Base-by-base conservation (phyloP, 2,329 filamentous ascomycete species). In the Stromatinia cepivora region DNA sequence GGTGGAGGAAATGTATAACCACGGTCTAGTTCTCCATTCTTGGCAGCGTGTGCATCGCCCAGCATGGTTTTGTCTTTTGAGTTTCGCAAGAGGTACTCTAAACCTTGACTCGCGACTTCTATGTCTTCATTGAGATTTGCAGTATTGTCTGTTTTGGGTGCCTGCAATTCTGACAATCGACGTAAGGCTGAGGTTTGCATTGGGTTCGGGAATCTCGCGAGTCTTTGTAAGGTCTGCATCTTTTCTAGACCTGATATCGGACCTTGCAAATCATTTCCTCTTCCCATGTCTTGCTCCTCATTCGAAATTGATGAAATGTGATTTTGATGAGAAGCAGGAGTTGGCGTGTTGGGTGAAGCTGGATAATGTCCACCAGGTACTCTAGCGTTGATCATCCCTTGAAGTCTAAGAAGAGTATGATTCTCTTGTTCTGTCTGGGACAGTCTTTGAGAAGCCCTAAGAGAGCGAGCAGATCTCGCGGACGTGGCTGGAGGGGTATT, bases 141-240 rank as follows among this genome's bases (percentile, higher is more conserved):
- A 56, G 67, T 48, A 1, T 34, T 45, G 5, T 48, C 66, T 8
- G 46, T n/a, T 61, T 72, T 74, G 15, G 70, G 31, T 20, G 73
- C 70, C 11, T 75, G 71, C 25, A 77, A 75, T 48, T 75, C 73
- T 2, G 74, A 74, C n/a, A 78, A 63, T 13, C 73, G 73, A 57
- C 57, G 73, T 34, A 66, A 70, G 42, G 75, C 75, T 39, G 70
- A 62, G 25, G 72, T 69, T 58, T 76, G 74, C 69, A 75, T 74
- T 6, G 77, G 77, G 57, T 78, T 78, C 1, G 73, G 71, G 68
- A 76, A 78, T 58, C 73, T 75, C 1, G 77, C 73, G 3, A 78
- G 70, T 66, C 76, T 70, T 56, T 78, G 76, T 28, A 78, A 69
- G 31, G 76, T 77, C 54, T 78, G 77, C 77, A 77, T 78, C 67